A percentile compares a stretch with the other conserved stretches of the same genome.
Evolutionary conservation across 176 grass and related monocot genomes (phyloP).

Genomic region (Urochloa ruziziensis): DNA sequence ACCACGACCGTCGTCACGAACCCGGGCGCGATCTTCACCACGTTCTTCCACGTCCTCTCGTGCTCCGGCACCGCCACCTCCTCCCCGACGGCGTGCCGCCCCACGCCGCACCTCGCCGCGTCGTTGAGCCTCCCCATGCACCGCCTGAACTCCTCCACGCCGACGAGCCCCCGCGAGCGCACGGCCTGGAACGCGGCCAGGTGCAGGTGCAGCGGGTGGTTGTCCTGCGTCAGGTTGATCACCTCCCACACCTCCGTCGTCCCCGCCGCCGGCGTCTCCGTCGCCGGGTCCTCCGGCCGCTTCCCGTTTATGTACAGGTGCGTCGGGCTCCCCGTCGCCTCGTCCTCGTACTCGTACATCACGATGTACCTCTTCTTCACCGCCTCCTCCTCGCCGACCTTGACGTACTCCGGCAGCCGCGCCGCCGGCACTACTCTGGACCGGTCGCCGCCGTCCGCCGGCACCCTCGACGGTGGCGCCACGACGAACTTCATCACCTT

Average conservation of each 20-base stretch:
- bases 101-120: constrained; percentile 46
- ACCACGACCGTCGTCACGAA: constrained; percentile 61
- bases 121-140: constrained; percentile 68
- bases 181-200: constrained; percentile 55
- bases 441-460: constrained; percentile 31
- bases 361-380: constrained; percentile 40
- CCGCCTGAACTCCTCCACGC: neutral
- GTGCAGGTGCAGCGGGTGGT: constrained; percentile 83
- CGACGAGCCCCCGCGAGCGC: constrained; percentile 29
- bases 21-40: constrained; percentile 58
- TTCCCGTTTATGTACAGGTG: constrained; percentile 85
- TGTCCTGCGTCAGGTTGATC: constrained; percentile 73
- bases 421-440: constrained; percentile 43
- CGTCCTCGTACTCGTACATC: constrained; percentile 68
- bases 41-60: constrained; percentile 81
- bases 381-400: constrained; percentile 33
- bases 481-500: constrained; percentile 63
- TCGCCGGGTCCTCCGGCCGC: constrained; percentile 55
- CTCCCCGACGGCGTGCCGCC: constrained; percentile 46
- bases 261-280: constrained; percentile 56
- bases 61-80: constrained; percentile 38
- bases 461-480: neutral
- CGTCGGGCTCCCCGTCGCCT: constrained; percentile 29
- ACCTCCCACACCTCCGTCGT: constrained; percentile 80
- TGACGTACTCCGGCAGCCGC: constrained; percentile 38